Percentiles rank a stretch among this genome's conserved stretches.
Evolutionary conservation across 768 basidiomycete species (phyloP).

Genomic region (Holtermanniella nyarrowii): DNA sequence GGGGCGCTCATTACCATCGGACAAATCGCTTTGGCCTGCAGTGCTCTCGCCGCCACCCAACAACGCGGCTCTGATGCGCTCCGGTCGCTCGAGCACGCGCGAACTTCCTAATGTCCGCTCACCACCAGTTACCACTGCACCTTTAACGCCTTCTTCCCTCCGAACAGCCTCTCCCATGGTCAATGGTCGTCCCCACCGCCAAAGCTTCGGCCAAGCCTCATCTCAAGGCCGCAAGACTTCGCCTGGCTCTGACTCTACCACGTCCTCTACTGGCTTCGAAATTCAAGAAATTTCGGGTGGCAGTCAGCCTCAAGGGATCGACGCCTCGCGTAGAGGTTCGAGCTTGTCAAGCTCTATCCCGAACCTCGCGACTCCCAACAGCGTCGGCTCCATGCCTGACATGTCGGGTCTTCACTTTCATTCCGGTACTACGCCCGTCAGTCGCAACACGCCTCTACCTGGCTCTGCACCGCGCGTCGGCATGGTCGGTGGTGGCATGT

Average conservation of each 20-base stretch:
- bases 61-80: slow-evolving; percentile 9
- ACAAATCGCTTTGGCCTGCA: slow-evolving; percentile 79
- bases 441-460: neutral
- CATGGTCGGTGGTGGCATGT: slow-evolving; percentile 30
- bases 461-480: slow-evolving; percentile 6
- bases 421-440: neutral
- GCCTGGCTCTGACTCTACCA: slow-evolving; percentile 30
- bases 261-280: slow-evolving; percentile 26
- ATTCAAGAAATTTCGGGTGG: neutral
- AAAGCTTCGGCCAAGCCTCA: slow-evolving; percentile 5
- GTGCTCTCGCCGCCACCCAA: slow-evolving; percentile 15
- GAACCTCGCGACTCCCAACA: slow-evolving; percentile 18
- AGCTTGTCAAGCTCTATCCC: slow-evolving; percentile 8
- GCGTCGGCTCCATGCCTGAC: slow-evolving; percentile 19
- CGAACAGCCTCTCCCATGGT: slow-evolving; percentile 19
- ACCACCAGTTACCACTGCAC: slow-evolving; percentile 24
- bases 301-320: slow-evolving; percentile 6
- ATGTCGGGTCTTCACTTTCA: slow-evolving; percentile 21
- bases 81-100: neutral
- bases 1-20: slow-evolving; percentile 76
- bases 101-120: slow-evolving; percentile 24
- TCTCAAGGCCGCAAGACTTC: slow-evolving; percentile 25
- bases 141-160: slow-evolving; percentile 30
- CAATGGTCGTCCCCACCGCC: neutral
- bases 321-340: slow-evolving; percentile 1